phyloP scores from a whole-genome alignment of 345 rosid species.

The Clarkia xantiana region DNA sequence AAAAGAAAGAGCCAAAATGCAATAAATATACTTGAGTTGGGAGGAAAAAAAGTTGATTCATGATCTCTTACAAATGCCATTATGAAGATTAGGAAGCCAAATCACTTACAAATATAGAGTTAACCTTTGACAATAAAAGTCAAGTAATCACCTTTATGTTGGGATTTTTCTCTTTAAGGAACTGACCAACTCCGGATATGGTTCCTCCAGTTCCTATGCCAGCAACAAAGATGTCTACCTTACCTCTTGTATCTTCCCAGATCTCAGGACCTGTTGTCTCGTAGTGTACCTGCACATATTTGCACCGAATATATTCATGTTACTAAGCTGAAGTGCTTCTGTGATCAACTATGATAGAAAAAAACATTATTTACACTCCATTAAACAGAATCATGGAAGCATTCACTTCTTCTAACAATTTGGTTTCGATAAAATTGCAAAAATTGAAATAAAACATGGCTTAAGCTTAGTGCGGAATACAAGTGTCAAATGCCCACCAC shows the following conservation, averaged over 20 bases:
- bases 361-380: too few relatives aligned
- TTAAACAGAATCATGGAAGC: too few relatives aligned
- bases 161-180: constrained; percentile 61
- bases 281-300: constrained; percentile 51
- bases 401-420: too few relatives aligned
- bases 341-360: too few relatives aligned
- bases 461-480: too few relatives aligned
- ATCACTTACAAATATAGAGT: too few relatives aligned
- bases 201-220: constrained; percentile 96
- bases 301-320: not conserved
- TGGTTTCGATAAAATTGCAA: too few relatives aligned
- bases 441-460: too few relatives aligned
- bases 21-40: not conserved
- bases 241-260: constrained; percentile 77
- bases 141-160: constrained; percentile 35
- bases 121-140: not conserved
- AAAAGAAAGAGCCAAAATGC: not conserved
- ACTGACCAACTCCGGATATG: constrained; percentile 58
- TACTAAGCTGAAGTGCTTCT: too few relatives aligned
- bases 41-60: not conserved
- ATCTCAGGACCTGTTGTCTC: constrained; percentile 88
- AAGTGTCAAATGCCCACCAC: too few relatives aligned
- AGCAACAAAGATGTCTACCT: constrained; percentile 58
- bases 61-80: too few relatives aligned
- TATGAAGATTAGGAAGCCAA: too few relatives aligned